These are phyloP conservation scores for Aureobasidium sp. DNA, from an alignment of 2,329 filamentous ascomycete species.

Conservation along the genomic window DNA sequence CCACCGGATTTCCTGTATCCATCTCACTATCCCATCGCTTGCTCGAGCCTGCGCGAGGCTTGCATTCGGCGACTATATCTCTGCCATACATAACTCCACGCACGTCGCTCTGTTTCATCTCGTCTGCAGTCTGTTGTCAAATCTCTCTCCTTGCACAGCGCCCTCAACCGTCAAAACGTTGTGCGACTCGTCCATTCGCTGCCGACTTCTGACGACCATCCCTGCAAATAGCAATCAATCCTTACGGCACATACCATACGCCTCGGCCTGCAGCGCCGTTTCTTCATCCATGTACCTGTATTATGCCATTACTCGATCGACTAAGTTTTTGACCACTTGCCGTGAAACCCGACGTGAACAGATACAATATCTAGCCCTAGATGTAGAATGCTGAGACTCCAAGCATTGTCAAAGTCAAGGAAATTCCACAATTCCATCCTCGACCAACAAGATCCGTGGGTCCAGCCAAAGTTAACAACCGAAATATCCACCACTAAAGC, in stretches of 20 bases:
- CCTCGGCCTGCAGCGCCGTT: constrained; percentile 1
- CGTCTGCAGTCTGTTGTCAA: constrained; percentile 5
- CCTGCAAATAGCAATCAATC: constrained; percentile 8
- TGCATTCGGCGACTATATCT: not conserved
- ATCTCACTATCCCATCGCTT: not conserved
- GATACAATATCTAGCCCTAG: not conserved
- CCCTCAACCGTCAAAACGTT: constrained; percentile 4
- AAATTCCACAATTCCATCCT: not conserved
- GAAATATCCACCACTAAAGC: constrained; percentile 6
- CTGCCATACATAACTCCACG: not conserved
- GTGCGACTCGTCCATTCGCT: not conserved
- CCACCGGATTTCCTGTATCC: not conserved
- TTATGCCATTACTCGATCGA: not conserved
- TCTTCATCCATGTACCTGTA: not conserved
- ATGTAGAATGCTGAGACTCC: not conserved
- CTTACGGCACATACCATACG: constrained; percentile 2
- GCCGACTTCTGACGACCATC: not conserved
- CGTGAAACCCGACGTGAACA: not conserved
- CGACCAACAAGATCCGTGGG: not conserved
- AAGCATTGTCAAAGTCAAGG: not conserved
- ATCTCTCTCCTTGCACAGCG: constrained; percentile 8
- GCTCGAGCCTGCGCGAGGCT: not conserved
- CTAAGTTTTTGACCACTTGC: not conserved
- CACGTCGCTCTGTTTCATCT: not conserved
- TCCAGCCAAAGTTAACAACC: constrained; percentile 5